Base-by-base conservation (phyloP, 2,329 filamentous ascomycete species). In the Sarocladiaceae sp. region DNA sequence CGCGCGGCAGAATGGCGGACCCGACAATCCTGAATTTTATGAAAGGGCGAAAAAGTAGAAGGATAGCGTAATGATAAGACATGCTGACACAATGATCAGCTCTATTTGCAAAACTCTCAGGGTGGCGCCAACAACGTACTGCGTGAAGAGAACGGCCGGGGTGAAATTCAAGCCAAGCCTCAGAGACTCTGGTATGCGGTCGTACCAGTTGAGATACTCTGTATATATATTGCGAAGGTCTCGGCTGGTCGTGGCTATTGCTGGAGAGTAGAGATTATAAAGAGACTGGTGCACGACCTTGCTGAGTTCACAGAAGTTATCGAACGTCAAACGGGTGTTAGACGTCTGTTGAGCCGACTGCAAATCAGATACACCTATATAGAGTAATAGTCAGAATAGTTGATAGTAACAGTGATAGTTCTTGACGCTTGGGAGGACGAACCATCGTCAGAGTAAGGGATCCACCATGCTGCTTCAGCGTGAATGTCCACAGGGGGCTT, bases 261-360 rank as follows among this genome's bases (percentile, higher is more conserved):
- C 79, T 0, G 85, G 84, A 3, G 83, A 82, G 56, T 87, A 84
- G 13, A 88, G 73, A 31, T 84, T 74, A 55, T 83, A 83, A 16
- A 86, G 69, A 24, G 81, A 83, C 52, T 84, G 76, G 57, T 86
- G 85, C 1, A 87, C 79, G 1, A 88, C 73, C 61, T 88, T 83
- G 49, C 82, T 86, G 41, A 89, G 71, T 54, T 83, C 79, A 55
- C 81, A 84, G 52, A 87, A 82, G 51, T 82, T 77, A 59, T 78
- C 80, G 57, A 79, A 82, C 5, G 83, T 76, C 1, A 80, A 82
- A 19, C 82, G 71, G 23, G 86, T 80, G 48, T 85, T 83, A 3
- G 77, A 83, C 0, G 79, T 77, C 51, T 83, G 81, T 49, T 78
- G 69, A 52, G 68, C 77, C 3, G 74, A 75, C 7, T 74, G 73